Base-by-base conservation (phyloP, 495 filamentous ascomycete genomes). In the Penicillium alfredii region DNA sequence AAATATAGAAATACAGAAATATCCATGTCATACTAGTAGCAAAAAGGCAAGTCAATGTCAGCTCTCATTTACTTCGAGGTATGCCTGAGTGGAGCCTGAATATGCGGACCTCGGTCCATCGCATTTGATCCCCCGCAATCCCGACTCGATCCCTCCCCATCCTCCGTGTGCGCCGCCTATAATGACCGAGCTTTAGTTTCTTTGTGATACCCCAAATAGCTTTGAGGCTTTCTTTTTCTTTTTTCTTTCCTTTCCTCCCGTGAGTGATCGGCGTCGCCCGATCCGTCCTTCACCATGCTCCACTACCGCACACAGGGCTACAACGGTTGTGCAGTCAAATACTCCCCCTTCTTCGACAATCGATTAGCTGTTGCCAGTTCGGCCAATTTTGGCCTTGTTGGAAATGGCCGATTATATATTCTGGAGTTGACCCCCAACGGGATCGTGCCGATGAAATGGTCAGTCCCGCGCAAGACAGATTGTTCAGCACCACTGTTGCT, bases 311-410 rank as follows among this genome's bases (percentile, higher is more conserved):
- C 92, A 14, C 74, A 85, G 47, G 90, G 89, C 61, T 95, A 78
- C 76, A 92, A 95, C 60, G 90, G 88, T 47, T 93, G 88, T 61
- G 81, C 84, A 47, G 86, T 94, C 51, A 94, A 95, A 63, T 98
- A 95, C 72, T 96, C 90, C 13, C 88, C 92, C 22, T 98, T 95
- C 72, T 92, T 90, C 71, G 90, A 96, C 66, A 88, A 84, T 33
- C 82, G 88, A 21, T 74, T 98, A 15, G 93, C 92, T 30, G 85
- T 93, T 42, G 81, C 84, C 16, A 76, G 85, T 4, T 78, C 86
- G 6, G 78, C 88, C 27, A 95, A 98, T 67, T 98, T 88, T 58
- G 92, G 93, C 13, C 84, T 98, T 14, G 93, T 97, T 4, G 92
- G 92, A 37, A 98, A 98, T 70, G 92, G 92, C 17, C 75, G 89